Evolutionary conservation across 2,329 filamentous ascomycete species (phyloP).

Genomic region (Colletotrichum brevisporum): DNA sequence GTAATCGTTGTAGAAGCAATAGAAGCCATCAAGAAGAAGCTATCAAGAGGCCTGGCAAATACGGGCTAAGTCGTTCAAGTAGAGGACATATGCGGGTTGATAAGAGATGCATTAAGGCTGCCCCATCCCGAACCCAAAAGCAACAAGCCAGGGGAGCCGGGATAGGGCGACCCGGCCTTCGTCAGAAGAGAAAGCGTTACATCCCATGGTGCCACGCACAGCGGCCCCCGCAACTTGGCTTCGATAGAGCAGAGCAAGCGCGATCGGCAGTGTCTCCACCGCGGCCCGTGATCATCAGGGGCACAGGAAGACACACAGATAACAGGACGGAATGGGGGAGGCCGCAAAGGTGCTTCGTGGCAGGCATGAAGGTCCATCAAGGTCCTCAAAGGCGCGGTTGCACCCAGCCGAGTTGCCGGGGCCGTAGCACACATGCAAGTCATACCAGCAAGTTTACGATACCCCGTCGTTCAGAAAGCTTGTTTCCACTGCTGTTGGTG

Average conservation of each 20-base stretch:
- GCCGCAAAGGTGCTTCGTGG: background rate
- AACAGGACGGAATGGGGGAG: background rate
- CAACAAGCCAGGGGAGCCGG: too few relatives aligned
- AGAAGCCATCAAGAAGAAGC: too few relatives aligned
- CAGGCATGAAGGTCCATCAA: constrained; percentile 11
- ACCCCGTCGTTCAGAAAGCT: constrained; percentile 1
- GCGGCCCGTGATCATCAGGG: constrained; percentile 1
- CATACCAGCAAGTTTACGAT: background rate
- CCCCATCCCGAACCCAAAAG: too few relatives aligned
- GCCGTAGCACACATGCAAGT: background rate
- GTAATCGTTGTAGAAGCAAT: too few relatives aligned
- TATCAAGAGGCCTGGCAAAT: too few relatives aligned
- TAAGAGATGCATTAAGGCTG: too few relatives aligned
- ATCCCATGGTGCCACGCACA: background rate
- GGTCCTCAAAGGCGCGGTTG: background rate
- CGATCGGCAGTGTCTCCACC: background rate
- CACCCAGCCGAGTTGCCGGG: background rate
- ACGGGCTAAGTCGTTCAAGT: too few relatives aligned
- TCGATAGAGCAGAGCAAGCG: background rate
- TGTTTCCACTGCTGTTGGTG: background rate
- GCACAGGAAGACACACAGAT: background rate
- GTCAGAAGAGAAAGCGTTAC: too few relatives aligned
- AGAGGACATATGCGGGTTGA: too few relatives aligned
- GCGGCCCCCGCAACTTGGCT: too few relatives aligned
- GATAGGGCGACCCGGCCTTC: too few relatives aligned